Percentiles rank a stretch among this genome's conserved stretches.
phyloP scores from a whole-genome alignment of 2,329 filamentous ascomycete species.

The Colletotrichum sublineola region DNA sequence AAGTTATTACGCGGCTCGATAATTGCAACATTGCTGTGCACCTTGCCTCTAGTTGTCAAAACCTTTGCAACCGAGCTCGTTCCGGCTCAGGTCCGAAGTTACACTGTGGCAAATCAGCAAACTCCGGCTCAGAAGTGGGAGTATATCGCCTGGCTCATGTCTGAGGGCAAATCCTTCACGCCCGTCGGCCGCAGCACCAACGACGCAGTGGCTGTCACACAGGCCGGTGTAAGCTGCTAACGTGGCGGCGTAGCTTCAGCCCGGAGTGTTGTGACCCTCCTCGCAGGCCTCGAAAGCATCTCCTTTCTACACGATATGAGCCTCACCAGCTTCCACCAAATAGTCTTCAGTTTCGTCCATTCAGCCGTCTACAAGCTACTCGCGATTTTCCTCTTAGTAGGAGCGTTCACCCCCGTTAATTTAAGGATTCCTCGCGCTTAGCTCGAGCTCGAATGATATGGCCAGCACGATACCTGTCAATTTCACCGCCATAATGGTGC shows the following conservation, averaged over 20 bases:
- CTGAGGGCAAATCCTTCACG: slow-evolving; percentile 55
- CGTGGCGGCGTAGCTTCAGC: slow-evolving; percentile 59
- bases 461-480: slow-evolving; percentile 76
- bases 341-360: slow-evolving; percentile 74
- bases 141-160: slow-evolving; percentile 61
- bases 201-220: too few species aligned
- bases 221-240: slow-evolving; percentile 72
- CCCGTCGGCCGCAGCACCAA: slow-evolving; percentile 76
- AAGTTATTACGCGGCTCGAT: slow-evolving; percentile 60
- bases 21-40: slow-evolving; percentile 63
- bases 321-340: slow-evolving; percentile 53
- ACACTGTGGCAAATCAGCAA: slow-evolving; percentile 59
- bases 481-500: slow-evolving; percentile 49
- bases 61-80: slow-evolving; percentile 60
- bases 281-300: slow-evolving; percentile 65
- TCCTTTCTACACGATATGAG: slow-evolving; percentile 64
- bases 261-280: slow-evolving; percentile 70
- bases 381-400: slow-evolving; percentile 71
- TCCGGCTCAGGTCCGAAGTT: slow-evolving; percentile 58
- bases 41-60: slow-evolving; percentile 70
- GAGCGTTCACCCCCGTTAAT: slow-evolving; percentile 63
- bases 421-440: slow-evolving; percentile 62
- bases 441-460: slow-evolving; percentile 74
- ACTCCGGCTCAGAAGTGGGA: slow-evolving; percentile 67
- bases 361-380: slow-evolving; percentile 72